Conservation (phyloP, 106 monocot species). For the Acorus calamus region DNA sequence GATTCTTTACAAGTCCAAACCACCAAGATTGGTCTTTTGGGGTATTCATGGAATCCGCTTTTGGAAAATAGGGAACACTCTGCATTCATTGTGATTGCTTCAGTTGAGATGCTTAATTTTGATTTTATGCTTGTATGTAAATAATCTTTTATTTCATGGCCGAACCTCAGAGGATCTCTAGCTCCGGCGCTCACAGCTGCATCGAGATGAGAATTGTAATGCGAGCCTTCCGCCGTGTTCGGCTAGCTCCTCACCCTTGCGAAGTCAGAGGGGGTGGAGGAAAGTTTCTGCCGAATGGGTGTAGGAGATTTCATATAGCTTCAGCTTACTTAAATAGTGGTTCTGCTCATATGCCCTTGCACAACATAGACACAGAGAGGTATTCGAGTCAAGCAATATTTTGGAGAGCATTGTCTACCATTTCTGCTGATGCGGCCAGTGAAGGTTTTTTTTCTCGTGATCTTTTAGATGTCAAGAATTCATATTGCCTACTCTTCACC, state of each 20-base stretch:
- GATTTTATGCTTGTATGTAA: no score
- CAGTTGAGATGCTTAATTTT: no score
- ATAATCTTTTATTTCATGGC: no score
- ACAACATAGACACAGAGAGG: not conserved
- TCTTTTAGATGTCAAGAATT: no score
- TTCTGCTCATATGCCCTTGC: not conserved
- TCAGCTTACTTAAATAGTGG: not conserved
- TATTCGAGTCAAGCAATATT: not conserved
- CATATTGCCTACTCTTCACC: no score
- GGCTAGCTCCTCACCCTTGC: not conserved
- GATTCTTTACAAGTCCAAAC: no score
- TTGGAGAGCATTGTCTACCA: constrained; percentile 3
- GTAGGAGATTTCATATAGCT: constrained; percentile 1
- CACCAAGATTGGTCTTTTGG: no score
- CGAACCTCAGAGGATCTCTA: not conserved
- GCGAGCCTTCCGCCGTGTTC: constrained; percentile 14
- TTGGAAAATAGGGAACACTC: no score
- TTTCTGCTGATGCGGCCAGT: constrained; percentile 1
- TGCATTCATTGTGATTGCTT: no score
- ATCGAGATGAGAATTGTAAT: constrained; percentile 7
- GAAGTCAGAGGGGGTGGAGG: not conserved
- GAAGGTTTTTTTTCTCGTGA: not conserved
- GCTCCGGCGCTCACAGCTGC: not conserved
- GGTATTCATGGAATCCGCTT: no score
- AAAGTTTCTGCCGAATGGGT: constrained; percentile 1